Percentiles rank a stretch among this genome's conserved stretches.
Evolutionary conservation across 345 rosid species (phyloP).

Genomic region (Mallotus nudiflorus): DNA sequence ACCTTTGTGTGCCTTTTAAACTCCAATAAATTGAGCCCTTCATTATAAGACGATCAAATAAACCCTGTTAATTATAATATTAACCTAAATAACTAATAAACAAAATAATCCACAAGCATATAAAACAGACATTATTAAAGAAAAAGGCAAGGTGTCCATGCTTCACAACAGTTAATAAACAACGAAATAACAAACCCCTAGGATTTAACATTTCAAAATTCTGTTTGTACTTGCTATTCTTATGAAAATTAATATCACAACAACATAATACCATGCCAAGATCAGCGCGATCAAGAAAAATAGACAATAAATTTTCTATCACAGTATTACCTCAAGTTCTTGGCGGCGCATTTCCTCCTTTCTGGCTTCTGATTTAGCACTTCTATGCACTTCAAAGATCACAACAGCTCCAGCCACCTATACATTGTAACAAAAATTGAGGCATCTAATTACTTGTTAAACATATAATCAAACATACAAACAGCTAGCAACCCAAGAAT

Average conservation of each 20-base stretch:
- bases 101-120: neutral
- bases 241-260: neutral
- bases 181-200: neutral
- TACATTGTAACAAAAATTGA: conserved; percentile 1
- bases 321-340: conserved; percentile 60
- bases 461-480: too few species aligned
- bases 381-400: conserved; percentile 87
- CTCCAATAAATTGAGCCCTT: neutral
- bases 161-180: neutral
- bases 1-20: too few species aligned
- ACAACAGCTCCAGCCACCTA: conserved; percentile 85
- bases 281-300: neutral
- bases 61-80: neutral
- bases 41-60: too few species aligned
- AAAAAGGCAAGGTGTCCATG: neutral
- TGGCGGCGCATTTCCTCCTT: conserved; percentile 73
- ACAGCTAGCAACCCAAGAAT: too few species aligned
- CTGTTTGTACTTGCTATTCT: neutral
- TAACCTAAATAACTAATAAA: neutral
- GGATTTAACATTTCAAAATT: neutral
- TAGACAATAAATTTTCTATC: conserved; percentile 13
- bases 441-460: too few species aligned
- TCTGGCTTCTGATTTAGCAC: conserved; percentile 83
- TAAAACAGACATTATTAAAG: neutral
- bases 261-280: too few species aligned